phyloP scores from a whole-genome alignment of 345 rosid genomes.

The Alliaria petiolata region DNA sequence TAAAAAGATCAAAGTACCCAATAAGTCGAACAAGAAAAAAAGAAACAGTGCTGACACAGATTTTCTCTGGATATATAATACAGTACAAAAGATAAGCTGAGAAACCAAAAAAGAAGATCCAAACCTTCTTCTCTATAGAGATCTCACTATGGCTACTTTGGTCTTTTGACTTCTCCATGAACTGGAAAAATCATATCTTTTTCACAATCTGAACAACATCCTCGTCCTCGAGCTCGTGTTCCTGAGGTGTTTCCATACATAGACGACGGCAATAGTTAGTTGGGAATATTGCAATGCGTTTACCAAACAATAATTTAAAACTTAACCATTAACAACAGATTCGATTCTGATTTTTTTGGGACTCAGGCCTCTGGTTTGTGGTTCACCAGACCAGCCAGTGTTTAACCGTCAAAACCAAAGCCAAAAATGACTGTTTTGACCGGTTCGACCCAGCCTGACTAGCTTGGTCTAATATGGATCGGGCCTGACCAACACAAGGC shows the following conservation, averaged over 20 bases:
- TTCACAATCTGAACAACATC: slow-evolving; percentile 97
- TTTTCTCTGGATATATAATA: slow-evolving; percentile 18
- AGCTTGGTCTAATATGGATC: too few relatives aligned
- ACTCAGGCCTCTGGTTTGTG: neutral
- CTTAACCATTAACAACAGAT: too few relatives aligned
- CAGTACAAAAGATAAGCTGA: slow-evolving; percentile 9
- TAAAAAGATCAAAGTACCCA: neutral
- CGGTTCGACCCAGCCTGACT: neutral
- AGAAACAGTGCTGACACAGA: neutral
- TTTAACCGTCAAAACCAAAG: neutral
- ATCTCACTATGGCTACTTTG: neutral
- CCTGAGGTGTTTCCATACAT: slow-evolving; percentile 45
- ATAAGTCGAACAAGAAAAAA: neutral
- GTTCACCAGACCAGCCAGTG: neutral
- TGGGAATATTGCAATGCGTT: neutral
- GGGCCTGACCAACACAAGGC: neutral
- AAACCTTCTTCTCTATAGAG: slow-evolving; percentile 1
- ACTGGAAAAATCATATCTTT: slow-evolving; percentile 51
- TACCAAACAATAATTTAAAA: neutral
- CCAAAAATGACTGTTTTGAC: neutral
- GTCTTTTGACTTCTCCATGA: neutral
- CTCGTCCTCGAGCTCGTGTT: slow-evolving; percentile 97
- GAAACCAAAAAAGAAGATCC: neutral
- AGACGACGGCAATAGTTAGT: neutral
- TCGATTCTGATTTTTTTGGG: neutral